phyloP scores from a whole-genome alignment of 2,329 filamentous ascomycete genomes.

The Ceratocystis alfenasii region DNA sequence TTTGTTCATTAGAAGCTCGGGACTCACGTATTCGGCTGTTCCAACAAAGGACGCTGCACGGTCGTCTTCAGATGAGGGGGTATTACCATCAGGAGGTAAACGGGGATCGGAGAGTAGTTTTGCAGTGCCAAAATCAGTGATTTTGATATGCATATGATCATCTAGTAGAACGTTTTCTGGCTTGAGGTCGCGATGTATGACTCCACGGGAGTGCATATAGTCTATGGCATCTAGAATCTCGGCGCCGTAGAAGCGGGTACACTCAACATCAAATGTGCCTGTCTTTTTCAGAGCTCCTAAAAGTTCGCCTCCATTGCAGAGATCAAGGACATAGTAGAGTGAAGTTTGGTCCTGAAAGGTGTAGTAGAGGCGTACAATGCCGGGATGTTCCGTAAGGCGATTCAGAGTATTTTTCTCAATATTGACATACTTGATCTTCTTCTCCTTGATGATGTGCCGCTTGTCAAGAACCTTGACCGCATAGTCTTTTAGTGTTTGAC shows the following conservation, averaged over 20 bases:
- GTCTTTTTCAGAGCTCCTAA: conserved; percentile 89
- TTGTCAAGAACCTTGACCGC: conserved; percentile 98
- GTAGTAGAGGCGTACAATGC: conserved; percentile 92
- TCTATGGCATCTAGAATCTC: conserved; percentile 91
- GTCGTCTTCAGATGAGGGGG: conserved; percentile 45
- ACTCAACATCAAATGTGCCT: conserved; percentile 88
- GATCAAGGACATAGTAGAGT: conserved; percentile 89
- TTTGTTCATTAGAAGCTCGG: conserved; percentile 91
- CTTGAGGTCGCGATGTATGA: conserved; percentile 93
- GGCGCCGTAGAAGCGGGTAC: conserved; percentile 83
- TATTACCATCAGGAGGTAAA: not conserved
- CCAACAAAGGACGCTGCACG: conserved; percentile 91
- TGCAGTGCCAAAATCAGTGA: conserved; percentile 97
- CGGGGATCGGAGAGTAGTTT: conserved; percentile 52
- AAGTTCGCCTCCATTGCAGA: conserved; percentile 84
- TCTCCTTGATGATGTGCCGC: conserved; percentile 98
- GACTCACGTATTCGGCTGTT: conserved; percentile 95
- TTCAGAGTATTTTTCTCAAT: conserved; percentile 98
- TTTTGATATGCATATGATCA: conserved; percentile 94
- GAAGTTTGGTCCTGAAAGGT: conserved; percentile 96
- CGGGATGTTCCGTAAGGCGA: conserved; percentile 87
- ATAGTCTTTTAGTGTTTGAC: conserved; percentile 89
- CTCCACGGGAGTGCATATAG: conserved; percentile 93
- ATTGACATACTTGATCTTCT: conserved; percentile 99
- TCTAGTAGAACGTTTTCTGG: conserved; percentile 94